Evolutionary conservation across 305 asterid species (phyloP).

Genomic region (Fraxinus paxiana): DNA sequence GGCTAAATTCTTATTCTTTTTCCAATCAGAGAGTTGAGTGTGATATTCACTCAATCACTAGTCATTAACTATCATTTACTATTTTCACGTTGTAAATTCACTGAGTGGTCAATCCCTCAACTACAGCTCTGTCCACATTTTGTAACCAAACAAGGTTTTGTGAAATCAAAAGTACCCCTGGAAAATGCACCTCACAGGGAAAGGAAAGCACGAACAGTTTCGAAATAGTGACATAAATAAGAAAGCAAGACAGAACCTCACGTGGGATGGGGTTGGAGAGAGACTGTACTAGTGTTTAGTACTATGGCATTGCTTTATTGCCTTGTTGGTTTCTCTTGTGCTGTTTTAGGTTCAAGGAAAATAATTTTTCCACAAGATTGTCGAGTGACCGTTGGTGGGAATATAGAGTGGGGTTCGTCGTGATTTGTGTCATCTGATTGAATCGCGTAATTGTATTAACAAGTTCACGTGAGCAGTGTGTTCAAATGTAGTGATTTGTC

Average conservation of each 20-base stretch:
- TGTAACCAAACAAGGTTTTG: conserved; percentile 6
- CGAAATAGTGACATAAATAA: not conserved
- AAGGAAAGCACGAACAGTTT: not conserved
- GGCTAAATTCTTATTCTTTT: conserved; percentile 7
- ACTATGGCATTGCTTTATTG: not conserved
- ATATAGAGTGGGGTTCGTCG: too few relatives aligned
- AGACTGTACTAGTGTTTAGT: not conserved
- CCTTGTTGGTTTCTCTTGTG: not conserved
- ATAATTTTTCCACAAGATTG: not conserved
- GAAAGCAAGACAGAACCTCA: not conserved
- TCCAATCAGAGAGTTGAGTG: conserved; percentile 20
- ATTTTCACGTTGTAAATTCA: conserved; percentile 24
- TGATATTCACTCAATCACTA: conserved; percentile 12
- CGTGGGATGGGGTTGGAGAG: not conserved
- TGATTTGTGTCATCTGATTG: not conserved
- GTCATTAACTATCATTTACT: conserved; percentile 26
- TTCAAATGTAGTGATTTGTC: not conserved
- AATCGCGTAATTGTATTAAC: not conserved
- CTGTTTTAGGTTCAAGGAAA: not conserved
- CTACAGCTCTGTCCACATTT: conserved; percentile 11
- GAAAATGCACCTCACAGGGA: not conserved
- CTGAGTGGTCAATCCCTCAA: conserved; percentile 20
- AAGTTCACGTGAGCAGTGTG: not conserved
- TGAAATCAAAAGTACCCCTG: not conserved
- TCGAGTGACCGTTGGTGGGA: not conserved